These are phyloP conservation scores for Clausena lansium DNA, from an alignment of 345 rosid genomes.

Conservation along the genomic window DNA sequence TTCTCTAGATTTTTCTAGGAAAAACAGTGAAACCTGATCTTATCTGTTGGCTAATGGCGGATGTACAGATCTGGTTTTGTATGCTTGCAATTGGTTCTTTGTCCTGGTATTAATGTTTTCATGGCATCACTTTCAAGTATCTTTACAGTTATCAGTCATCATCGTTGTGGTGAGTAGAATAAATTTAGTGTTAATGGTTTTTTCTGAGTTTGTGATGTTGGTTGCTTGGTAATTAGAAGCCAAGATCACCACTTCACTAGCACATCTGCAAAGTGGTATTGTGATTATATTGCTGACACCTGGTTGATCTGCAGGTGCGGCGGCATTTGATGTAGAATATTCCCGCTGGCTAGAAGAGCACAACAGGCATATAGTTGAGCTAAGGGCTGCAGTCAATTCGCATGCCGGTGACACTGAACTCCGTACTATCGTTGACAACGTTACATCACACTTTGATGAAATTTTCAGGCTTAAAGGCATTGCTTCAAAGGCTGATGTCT, in stretches of 20 bases:
- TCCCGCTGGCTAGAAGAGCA: constrained; percentile 91
- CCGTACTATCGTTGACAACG: constrained; percentile 63
- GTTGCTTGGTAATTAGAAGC: neutral
- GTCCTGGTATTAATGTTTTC: neutral
- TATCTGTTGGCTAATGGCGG: neutral
- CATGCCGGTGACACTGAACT: constrained; percentile 93
- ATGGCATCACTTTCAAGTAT: neutral
- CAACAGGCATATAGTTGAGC: constrained; percentile 64
- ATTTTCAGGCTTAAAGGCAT: constrained; percentile 72
- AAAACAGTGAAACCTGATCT: neutral
- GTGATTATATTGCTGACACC: neutral
- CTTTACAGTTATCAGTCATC: neutral
- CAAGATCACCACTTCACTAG: neutral
- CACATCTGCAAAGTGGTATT: neutral
- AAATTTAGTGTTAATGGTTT: neutral
- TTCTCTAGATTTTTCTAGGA: neutral
- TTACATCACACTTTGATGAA: constrained; percentile 65
- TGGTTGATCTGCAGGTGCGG: constrained; percentile 54
- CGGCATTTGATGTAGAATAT: constrained; percentile 87
- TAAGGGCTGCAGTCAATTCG: constrained; percentile 84
- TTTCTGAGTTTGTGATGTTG: neutral
- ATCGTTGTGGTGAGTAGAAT: neutral
- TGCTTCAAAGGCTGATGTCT: constrained; percentile 91
- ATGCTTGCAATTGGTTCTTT: neutral
- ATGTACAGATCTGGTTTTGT: neutral